Evolutionary conservation across 495 filamentous ascomycete species (phyloP).

Genomic region (Penicillium verhagenii): DNA sequence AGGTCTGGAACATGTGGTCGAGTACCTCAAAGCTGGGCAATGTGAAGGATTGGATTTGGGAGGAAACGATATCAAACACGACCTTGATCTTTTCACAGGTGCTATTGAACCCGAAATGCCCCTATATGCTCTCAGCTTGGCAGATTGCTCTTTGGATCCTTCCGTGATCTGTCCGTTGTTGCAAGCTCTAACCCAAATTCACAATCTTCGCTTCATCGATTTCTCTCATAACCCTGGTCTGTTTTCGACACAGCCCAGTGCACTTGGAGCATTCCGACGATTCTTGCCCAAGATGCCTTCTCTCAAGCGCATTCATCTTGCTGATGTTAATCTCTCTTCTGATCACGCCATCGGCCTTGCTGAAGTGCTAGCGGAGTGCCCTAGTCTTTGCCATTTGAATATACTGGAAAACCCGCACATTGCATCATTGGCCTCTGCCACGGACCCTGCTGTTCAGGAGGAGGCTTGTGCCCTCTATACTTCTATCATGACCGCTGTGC

Average conservation of each 20-base stretch:
- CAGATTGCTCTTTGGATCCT: conserved; percentile 79
- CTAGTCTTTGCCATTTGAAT: conserved; percentile 81
- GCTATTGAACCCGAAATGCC: conserved; percentile 60
- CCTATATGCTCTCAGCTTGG: conserved; percentile 80
- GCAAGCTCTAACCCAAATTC: conserved; percentile 67
- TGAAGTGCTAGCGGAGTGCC: conserved; percentile 83
- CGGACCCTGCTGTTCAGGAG: conserved; percentile 71
- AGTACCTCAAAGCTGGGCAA: conserved; percentile 66
- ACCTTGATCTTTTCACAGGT: conserved; percentile 64
- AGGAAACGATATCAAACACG: conserved; percentile 76
- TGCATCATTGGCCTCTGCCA: conserved; percentile 62
- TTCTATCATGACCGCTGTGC: conserved; percentile 83
- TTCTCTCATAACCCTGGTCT: conserved; percentile 84
- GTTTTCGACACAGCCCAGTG: conserved; percentile 72
- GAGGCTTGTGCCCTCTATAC: conserved; percentile 94
- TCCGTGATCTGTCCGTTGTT: conserved; percentile 71
- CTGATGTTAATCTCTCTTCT: conserved; percentile 79
- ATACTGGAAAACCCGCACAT: conserved; percentile 81
- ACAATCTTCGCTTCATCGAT: conserved; percentile 84
- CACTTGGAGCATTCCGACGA: conserved; percentile 71
- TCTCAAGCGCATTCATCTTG: conserved; percentile 83
- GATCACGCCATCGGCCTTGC: conserved; percentile 87
- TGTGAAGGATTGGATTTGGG: conserved; percentile 94
- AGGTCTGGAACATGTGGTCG: conserved; percentile 71
- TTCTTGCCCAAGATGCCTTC: conserved; percentile 79